These are phyloP conservation scores for Marasmius fiardii DNA, from an alignment of 1,284 basidiomycete genomes.

Conservation along the genomic window DNA sequence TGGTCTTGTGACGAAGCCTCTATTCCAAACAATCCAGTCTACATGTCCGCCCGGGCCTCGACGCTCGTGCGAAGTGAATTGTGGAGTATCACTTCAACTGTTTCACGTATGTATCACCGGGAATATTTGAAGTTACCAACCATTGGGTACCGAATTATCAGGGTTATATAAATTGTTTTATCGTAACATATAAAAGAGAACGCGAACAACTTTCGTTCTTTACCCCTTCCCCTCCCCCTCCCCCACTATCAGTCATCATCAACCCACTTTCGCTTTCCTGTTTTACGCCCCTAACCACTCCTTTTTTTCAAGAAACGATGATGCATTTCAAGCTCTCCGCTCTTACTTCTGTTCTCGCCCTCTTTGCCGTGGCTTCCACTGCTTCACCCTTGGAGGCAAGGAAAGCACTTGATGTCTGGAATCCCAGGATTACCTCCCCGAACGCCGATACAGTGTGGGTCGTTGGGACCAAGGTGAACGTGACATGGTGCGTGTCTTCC, in stretches of 20 bases:
- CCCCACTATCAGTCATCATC: neutral
- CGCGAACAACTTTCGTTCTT: neutral
- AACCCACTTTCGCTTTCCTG: neutral
- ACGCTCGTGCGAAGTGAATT: too few relatives aligned
- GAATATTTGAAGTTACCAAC: too few relatives aligned
- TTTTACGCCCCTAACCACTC: neutral
- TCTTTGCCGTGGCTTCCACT: neutral
- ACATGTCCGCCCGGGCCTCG: too few relatives aligned
- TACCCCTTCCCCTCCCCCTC: neutral
- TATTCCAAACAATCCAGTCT: too few relatives aligned
- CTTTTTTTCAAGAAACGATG: neutral
- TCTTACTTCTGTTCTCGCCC: neutral
- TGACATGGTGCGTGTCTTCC: neutral
- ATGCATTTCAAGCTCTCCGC: conserved; percentile 2
- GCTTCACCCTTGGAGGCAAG: neutral
- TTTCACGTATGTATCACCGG: too few relatives aligned
- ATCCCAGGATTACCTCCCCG: neutral
- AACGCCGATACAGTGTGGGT: neutral
- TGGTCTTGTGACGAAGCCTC: too few relatives aligned
- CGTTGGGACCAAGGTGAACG: neutral
- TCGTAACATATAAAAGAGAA: neutral
- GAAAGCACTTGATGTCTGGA: neutral
- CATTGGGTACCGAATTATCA: too few relatives aligned
- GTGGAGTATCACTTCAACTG: too few relatives aligned
- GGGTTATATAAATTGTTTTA: neutral